Conservation (phyloP, 352 stramenopile genomes). For the Achlya hypogyna region DNA sequence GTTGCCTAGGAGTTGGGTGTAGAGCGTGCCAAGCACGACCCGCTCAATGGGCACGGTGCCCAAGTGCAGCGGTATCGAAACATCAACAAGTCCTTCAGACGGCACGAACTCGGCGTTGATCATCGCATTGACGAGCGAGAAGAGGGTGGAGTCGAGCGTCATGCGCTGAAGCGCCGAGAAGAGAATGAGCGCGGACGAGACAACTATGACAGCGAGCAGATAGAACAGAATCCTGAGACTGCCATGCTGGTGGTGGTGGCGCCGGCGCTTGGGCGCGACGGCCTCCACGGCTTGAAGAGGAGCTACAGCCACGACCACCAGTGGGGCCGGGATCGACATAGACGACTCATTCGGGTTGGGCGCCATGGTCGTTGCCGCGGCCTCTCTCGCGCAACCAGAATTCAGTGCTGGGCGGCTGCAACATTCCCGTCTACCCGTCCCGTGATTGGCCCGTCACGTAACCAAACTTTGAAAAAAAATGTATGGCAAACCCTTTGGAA, state of each 20-base stretch:
- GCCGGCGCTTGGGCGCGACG: neutral
- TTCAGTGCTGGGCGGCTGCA: neutral
- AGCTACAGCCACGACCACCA: neutral
- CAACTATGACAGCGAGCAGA: constrained; percentile 4
- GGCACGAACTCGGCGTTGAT: constrained; percentile 15
- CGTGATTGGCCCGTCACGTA: neutral
- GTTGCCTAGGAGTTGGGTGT: constrained; percentile 8
- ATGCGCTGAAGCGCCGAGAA: constrained; percentile 20
- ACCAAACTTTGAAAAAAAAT: neutral
- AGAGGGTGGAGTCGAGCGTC: constrained; percentile 17
- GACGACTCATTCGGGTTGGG: neutral
- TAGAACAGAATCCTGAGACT: constrained; percentile 9
- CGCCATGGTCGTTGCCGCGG: neutral
- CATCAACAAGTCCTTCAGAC: neutral
- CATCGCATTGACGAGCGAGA: constrained; percentile 16
- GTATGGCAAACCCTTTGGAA: neutral
- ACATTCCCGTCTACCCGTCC: neutral
- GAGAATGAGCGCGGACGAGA: constrained; percentile 10
- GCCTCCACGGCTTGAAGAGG: neutral
- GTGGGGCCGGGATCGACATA: too few relatives aligned
- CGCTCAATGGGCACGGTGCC: constrained; percentile 14
- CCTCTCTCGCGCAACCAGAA: too few relatives aligned
- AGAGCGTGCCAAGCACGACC: constrained; percentile 9
- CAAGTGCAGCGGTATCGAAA: neutral
- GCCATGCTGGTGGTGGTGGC: constrained; percentile 12